A percentile compares a stretch with the other conserved stretches of the same genome.
Conservation (phyloP, 1,139 yeast species). For the Hansenula sp. region DNA sequence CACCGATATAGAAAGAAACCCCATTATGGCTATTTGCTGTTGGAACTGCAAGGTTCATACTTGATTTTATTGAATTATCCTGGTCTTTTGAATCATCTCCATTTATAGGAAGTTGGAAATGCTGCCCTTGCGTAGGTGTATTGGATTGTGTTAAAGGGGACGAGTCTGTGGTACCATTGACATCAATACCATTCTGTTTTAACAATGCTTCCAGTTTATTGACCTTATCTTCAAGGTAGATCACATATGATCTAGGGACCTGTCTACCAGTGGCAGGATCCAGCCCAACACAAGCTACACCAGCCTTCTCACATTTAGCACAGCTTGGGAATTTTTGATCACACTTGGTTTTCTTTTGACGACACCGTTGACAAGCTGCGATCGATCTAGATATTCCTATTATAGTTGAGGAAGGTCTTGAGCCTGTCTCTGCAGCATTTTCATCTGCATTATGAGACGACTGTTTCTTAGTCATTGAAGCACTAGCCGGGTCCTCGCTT, state of each 20-base stretch:
- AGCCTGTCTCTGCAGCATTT: background rate
- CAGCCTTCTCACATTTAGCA: constrained; percentile 61
- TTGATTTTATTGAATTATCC: constrained; percentile 18
- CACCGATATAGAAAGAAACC: constrained; percentile 39
- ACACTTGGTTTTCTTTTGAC: constrained; percentile 75
- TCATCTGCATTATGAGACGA: background rate
- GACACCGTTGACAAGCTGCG: constrained; percentile 82
- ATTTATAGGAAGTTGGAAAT: background rate
- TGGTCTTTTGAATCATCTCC: constrained; percentile 13
- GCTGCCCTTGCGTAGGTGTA: constrained; percentile 19
- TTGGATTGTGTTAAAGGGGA: constrained; percentile 16
- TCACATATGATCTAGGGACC: constrained; percentile 76
- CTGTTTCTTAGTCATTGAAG: background rate
- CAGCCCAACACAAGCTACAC: constrained; percentile 72
- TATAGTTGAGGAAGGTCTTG: constrained; percentile 22
- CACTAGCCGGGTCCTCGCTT: background rate
- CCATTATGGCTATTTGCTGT: constrained; percentile 15
- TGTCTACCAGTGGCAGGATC: constrained; percentile 89
- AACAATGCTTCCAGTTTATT: constrained; percentile 50
- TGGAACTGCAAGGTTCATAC: constrained; percentile 17
- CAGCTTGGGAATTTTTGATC: constrained; percentile 84
- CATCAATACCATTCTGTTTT: constrained; percentile 37
- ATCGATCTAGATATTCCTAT: constrained; percentile 49
- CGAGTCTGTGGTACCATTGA: constrained; percentile 17
- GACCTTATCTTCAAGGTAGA: constrained; percentile 66